Base-by-base conservation (phyloP, 176 grass and related monocot genomes). In the Oryza brachyantha region DNA sequence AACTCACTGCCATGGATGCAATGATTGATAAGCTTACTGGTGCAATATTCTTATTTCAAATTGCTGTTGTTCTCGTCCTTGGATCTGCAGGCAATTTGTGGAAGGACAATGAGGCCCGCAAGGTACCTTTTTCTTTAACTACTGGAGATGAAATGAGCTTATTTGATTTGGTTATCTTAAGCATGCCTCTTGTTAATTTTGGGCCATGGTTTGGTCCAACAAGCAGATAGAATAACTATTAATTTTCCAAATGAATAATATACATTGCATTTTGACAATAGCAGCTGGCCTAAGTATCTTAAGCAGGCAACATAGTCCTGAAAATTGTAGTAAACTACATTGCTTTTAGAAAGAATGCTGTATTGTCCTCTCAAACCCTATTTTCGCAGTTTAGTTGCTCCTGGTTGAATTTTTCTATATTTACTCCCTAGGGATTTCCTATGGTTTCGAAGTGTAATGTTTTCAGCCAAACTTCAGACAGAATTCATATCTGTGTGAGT, bases 11-110 rank as follows among this genome's bases (percentile, higher is more conserved):
- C 39, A 86, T 97, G 75, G 94, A 97, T 94, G 91, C 91, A 68
- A 97, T 97, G 91, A 92, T 97, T 55, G 94, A 97, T 85, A 97
- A 97, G 84, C 86, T 97, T 79, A 97, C 94, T 74, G 94, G 89
- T 84, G 94, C 94, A 29, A 97, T 97, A 87, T 97, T 97, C 83
- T 86, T 97, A 81, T 97, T 97, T 89, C 94, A 97, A 88, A 89
- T 97, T 79, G 86, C 89, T 31, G 87, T 97, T 62, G 94, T 97
- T 42, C 52, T 97, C 16, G 94, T 97, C 82, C 87, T 97, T 72
- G 94, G 94, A 24, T 92, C 88, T 79, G 89, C 94, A 42, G 94
- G 94, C 27, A 97, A 97, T 87, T 63, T 97, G 84, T 97, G 94
- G 94, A 97, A 97, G 81, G 94, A 97, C 63, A 88, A 77, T 65